Evolutionary conservation across 495 filamentous ascomycete species (phyloP).

Genomic region (Penicillium antarcticum): DNA sequence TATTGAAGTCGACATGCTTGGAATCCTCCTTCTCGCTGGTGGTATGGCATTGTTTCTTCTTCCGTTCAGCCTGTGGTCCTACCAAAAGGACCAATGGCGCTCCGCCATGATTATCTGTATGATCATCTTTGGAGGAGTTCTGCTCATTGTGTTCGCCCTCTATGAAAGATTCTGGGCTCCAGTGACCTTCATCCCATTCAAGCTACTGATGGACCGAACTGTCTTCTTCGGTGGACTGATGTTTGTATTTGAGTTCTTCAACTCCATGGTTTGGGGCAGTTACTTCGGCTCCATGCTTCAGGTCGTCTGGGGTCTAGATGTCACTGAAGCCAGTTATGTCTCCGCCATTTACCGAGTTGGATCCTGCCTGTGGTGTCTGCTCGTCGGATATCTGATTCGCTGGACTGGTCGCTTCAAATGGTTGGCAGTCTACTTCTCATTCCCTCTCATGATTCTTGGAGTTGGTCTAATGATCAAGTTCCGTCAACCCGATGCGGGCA

Average conservation of each 20-base stretch:
- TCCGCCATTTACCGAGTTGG: constrained; percentile 43
- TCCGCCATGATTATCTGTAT: constrained; percentile 48
- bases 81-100: constrained; percentile 38
- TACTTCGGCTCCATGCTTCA: constrained; percentile 63
- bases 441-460: constrained; percentile 53
- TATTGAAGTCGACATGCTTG: constrained; percentile 35
- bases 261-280: constrained; percentile 34
- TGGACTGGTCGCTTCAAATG: constrained; percentile 47
- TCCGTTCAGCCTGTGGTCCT: constrained; percentile 45
- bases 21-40: constrained; percentile 50
- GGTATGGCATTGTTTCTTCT: constrained; percentile 59
- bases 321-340: constrained; percentile 52
- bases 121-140: constrained; percentile 47
- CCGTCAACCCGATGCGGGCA: constrained; percentile 49
- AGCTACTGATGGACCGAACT: constrained; percentile 54
- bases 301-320: constrained; percentile 54
- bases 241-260: constrained; percentile 46
- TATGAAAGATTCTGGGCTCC: constrained; percentile 53
- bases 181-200: constrained; percentile 51
- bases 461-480: constrained; percentile 59
- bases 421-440: constrained; percentile 46
- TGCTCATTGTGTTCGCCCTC: constrained; percentile 49
- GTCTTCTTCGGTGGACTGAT: constrained; percentile 53
- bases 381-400: constrained; percentile 51
- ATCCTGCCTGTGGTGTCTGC: constrained; percentile 35